A percentile compares a stretch with the other conserved stretches of the same genome.
These are phyloP conservation scores for Aspergillus quadricinctus DNA, from an alignment of 2,329 filamentous ascomycete genomes.

Conservation along the genomic window DNA sequence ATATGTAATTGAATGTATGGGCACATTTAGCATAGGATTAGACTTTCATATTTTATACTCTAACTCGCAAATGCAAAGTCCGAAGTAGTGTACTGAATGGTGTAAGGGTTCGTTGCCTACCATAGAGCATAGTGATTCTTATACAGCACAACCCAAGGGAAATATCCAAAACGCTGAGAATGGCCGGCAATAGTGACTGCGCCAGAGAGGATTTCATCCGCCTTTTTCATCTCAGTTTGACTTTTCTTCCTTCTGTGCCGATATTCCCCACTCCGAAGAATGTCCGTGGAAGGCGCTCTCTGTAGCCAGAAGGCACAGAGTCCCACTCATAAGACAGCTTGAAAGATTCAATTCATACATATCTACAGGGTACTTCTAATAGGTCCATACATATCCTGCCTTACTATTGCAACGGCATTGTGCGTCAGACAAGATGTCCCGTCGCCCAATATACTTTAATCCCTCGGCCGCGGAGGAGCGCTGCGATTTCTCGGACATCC, in stretches of 20 bases:
- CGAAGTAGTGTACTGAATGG: neutral
- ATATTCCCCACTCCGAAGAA: neutral
- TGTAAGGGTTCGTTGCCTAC: neutral
- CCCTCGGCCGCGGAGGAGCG: slow-evolving; percentile 12
- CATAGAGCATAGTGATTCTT: neutral
- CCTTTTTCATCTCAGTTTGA: neutral
- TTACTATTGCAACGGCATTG: neutral
- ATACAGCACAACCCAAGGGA: neutral
- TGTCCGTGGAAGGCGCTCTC: slow-evolving; percentile 17
- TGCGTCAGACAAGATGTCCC: slow-evolving; percentile 5
- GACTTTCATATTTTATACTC: neutral
- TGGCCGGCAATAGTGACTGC: neutral
- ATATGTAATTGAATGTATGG: neutral
- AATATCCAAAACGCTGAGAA: neutral
- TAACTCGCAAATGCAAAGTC: neutral
- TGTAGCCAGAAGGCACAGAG: neutral
- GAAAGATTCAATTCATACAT: neutral
- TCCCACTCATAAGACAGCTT: neutral
- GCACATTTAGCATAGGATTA: neutral
- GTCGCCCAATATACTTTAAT: slow-evolving; percentile 26
- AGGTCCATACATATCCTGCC: neutral
- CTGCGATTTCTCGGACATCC: slow-evolving; percentile 6
- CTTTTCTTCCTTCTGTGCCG: neutral
- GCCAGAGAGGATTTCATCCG: neutral
- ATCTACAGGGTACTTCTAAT: neutral